phyloP scores from a whole-genome alignment of 441 rosid genomes.

The Cnidoscolus chayamansa region DNA sequence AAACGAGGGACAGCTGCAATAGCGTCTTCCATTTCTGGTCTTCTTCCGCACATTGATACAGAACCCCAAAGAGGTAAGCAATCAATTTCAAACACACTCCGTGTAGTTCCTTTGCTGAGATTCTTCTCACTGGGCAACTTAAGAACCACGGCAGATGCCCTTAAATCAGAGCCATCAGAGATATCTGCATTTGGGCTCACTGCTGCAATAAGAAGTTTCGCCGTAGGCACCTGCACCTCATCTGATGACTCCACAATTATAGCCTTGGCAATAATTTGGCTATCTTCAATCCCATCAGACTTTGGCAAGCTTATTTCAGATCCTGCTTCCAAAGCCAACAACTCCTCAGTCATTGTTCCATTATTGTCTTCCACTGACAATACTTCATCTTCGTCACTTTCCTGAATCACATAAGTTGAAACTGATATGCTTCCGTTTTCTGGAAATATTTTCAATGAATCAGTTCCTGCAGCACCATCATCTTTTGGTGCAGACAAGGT shows the following conservation, averaged over 20 bases:
- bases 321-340: slow-evolving; percentile 50
- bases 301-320: slow-evolving; percentile 50
- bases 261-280: slow-evolving; percentile 58
- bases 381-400: slow-evolving; percentile 58
- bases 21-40: slow-evolving; percentile 88
- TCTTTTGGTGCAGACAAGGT: slow-evolving; percentile 26
- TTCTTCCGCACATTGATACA: slow-evolving; percentile 62
- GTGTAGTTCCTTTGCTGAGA: slow-evolving; percentile 37
- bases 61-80: slow-evolving; percentile 86
- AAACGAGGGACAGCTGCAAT: slow-evolving; percentile 58
- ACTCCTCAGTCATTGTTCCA: slow-evolving; percentile 44
- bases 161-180: slow-evolving; percentile 35
- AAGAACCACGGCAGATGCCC: slow-evolving; percentile 61
- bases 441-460: slow-evolving; percentile 7
- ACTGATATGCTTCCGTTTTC: slow-evolving; percentile 6
- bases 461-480: slow-evolving; percentile 24
- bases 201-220: slow-evolving; percentile 53
- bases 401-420: slow-evolving; percentile 41
- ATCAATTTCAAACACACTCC: slow-evolving; percentile 75
- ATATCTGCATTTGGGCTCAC: slow-evolving; percentile 40
- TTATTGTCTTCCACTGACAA: slow-evolving; percentile 47
- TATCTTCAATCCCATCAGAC: slow-evolving; percentile 39
- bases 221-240: slow-evolving; percentile 54
- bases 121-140: slow-evolving; percentile 51
- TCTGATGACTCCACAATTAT: slow-evolving; percentile 59